Evolutionary conservation across 2,329 filamentous ascomycete species (phyloP).

Genomic region (Aspergillus proliferans): DNA sequence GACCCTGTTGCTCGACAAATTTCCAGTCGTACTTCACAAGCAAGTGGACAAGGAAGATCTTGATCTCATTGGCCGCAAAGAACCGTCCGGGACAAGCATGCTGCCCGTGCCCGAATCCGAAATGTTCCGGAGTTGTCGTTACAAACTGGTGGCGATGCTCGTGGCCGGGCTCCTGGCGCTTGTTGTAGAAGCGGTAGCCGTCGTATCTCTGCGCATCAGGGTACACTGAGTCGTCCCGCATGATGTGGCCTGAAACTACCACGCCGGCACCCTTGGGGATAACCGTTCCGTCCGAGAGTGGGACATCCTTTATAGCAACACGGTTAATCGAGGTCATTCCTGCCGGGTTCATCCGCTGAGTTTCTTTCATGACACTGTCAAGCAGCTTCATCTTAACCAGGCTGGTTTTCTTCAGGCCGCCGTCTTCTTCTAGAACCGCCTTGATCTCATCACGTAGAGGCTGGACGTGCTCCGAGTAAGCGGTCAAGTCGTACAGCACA

Average conservation of each 20-base stretch:
- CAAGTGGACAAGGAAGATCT: conserved; percentile 49
- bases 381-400: conserved; percentile 28
- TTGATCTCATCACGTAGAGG: conserved; percentile 49
- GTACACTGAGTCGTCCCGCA: conserved; percentile 24
- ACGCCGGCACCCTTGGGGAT: conserved; percentile 24
- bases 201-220: conserved; percentile 25
- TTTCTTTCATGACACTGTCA: conserved; percentile 33
- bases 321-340: conserved; percentile 22
- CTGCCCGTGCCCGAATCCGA: conserved; percentile 33
- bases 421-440: conserved; percentile 37
- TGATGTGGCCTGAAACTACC: conserved; percentile 19
- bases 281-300: conserved; percentile 23
- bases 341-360: conserved; percentile 23
- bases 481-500: conserved; percentile 49
- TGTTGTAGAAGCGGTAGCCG: conserved; percentile 28
- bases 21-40: conserved; percentile 50
- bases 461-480: conserved; percentile 46
- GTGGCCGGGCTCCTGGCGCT: conserved; percentile 23
- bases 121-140: conserved; percentile 23
- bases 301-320: conserved; percentile 13
- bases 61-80: conserved; percentile 52
- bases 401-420: conserved; percentile 28
- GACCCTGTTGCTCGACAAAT: conserved; percentile 27
- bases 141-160: conserved; percentile 25
- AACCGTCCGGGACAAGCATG: conserved; percentile 48